phyloP scores from a whole-genome alignment of 371 early-diverging fungal genomes.

The Haplosporangium sp. region DNA sequence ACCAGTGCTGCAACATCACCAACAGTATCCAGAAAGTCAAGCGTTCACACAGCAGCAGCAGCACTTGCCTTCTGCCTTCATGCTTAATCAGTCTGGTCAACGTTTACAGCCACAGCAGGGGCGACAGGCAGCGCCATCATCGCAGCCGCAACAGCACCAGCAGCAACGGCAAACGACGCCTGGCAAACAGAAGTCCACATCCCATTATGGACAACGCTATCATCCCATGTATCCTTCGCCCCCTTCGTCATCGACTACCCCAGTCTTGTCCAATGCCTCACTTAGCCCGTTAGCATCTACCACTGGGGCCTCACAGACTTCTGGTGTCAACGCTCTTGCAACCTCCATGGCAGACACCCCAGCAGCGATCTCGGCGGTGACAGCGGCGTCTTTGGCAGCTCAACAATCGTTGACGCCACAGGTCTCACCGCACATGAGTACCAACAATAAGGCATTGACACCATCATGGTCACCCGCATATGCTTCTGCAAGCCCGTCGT shows the following conservation, averaged over 20 bases:
- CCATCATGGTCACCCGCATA: constrained; percentile 25
- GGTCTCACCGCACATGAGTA: constrained; percentile 33
- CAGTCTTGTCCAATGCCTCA: constrained; percentile 32
- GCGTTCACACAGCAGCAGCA: constrained; percentile 11
- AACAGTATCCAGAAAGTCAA: too few relatives aligned
- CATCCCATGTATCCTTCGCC: constrained; percentile 53
- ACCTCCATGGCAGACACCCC: constrained; percentile 5
- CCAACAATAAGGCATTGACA: constrained; percentile 14
- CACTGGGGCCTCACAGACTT: constrained; percentile 18
- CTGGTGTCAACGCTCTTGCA: constrained; percentile 13
- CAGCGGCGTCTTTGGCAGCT: constrained; percentile 12
- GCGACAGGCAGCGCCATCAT: constrained; percentile 13
- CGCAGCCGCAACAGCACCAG: constrained; percentile 18
- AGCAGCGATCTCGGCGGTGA: constrained; percentile 8
- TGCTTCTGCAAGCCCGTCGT: constrained; percentile 41
- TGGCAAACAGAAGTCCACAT: constrained; percentile 37
- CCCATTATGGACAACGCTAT: constrained; percentile 37
- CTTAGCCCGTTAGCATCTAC: constrained; percentile 22
- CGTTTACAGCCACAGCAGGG: constrained; percentile 5
- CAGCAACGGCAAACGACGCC: constrained; percentile 8
- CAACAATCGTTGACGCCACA: constrained; percentile 35
- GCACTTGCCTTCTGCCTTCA: neutral
- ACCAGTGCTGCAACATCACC: neutral
- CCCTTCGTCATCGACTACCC: constrained; percentile 38
- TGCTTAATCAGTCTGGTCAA: constrained; percentile 7